phyloP scores from a whole-genome alignment of 2,329 filamentous ascomycete species.

The Coniella vitis region DNA sequence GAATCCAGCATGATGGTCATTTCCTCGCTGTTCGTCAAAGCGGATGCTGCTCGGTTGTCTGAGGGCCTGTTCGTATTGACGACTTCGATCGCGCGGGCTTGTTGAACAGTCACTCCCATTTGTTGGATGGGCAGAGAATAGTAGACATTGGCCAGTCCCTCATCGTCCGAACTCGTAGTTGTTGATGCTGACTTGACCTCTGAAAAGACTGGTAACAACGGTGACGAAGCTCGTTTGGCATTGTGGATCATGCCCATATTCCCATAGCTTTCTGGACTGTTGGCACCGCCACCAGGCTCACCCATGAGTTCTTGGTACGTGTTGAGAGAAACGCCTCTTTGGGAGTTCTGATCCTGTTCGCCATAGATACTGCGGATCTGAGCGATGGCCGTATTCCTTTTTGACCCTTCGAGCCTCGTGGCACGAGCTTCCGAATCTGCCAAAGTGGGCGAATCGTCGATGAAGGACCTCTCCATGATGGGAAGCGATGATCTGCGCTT shows the following conservation, averaged over 20 bases:
- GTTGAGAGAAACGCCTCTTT: conserved; percentile 1
- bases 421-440: conserved; percentile 20
- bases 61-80: conserved; percentile 7
- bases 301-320: conserved; percentile 26
- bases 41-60: conserved; percentile 22
- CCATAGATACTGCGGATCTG: conserved; percentile 35
- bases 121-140: conserved; percentile 40
- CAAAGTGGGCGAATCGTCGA: conserved; percentile 20
- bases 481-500: conserved; percentile 36
- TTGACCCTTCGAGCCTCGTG: conserved; percentile 26
- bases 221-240: conserved; percentile 42
- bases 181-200: conserved; percentile 22
- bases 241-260: conserved; percentile 20
- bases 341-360: conserved; percentile 10
- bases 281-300: conserved; percentile 30
- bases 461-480: conserved; percentile 27
- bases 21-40: conserved; percentile 25
- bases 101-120: conserved; percentile 34
- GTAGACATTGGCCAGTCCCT: conserved; percentile 39
- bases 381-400: conserved; percentile 31
- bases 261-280: conserved; percentile 26
- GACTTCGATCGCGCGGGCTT: conserved; percentile 36
- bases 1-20: conserved; percentile 41
- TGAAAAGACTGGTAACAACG: conserved; percentile 37
- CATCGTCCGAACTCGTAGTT: conserved; percentile 32